Conservation (phyloP, 2,329 filamentous ascomycete species). For the Aspergillus quadricinctus region DNA sequence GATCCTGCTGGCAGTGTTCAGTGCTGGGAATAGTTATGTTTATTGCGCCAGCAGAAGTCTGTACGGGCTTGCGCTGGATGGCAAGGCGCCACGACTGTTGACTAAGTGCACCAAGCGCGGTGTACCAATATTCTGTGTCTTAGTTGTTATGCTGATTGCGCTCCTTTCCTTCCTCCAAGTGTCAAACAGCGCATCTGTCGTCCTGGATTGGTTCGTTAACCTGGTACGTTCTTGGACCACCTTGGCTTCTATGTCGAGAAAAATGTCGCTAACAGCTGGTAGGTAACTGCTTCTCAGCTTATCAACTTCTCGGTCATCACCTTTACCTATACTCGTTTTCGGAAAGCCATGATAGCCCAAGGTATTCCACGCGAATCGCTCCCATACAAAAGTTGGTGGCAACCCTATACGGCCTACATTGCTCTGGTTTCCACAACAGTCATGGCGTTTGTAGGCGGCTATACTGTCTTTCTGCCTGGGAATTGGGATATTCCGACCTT, state of each 20-base stretch:
- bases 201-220: slow-evolving; percentile 69
- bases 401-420: slow-evolving; percentile 69
- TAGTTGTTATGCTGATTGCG: slow-evolving; percentile 61
- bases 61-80: slow-evolving; percentile 64
- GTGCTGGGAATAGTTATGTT: slow-evolving; percentile 64
- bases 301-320: slow-evolving; percentile 69
- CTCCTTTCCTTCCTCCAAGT: slow-evolving; percentile 72
- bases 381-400: slow-evolving; percentile 65
- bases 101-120: slow-evolving; percentile 59
- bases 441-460: slow-evolving; percentile 73
- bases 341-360: slow-evolving; percentile 64
- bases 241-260: neutral
- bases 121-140: slow-evolving; percentile 71
- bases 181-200: slow-evolving; percentile 59
- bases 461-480: slow-evolving; percentile 67
- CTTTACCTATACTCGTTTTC: slow-evolving; percentile 67
- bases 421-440: slow-evolving; percentile 59
- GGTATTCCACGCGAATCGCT: slow-evolving; percentile 62
- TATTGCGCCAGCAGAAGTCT: slow-evolving; percentile 67
- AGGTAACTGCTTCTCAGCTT: slow-evolving; percentile 67
- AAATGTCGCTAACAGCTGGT: neutral
- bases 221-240: slow-evolving; percentile 38
- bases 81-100: slow-evolving; percentile 65
- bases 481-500: slow-evolving; percentile 68
- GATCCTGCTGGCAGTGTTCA: slow-evolving; percentile 64